A percentile compares a stretch with the other conserved stretches of the same genome.
These are phyloP conservation scores for Oenanthe javanica DNA, from an alignment of 140 eudicot species.

Conservation along the genomic window DNA sequence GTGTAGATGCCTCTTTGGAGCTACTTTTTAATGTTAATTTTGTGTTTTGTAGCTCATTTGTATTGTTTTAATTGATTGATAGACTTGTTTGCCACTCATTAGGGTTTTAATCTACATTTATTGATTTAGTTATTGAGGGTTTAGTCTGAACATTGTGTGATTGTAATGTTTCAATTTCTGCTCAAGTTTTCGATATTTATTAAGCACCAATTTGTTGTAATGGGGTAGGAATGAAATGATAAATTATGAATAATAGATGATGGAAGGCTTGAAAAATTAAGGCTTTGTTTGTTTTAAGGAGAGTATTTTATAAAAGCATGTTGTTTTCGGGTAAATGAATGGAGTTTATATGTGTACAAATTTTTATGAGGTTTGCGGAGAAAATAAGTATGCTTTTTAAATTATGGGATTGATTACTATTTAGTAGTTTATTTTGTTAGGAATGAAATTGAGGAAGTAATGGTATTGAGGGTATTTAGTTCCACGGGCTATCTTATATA, in stretches of 20 bases:
- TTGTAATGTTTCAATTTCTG: background rate
- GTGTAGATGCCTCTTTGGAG: background rate
- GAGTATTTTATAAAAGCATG: too few relatives aligned
- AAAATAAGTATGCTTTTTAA: background rate
- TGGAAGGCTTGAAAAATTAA: background rate
- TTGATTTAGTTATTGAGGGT: background rate
- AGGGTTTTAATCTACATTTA: background rate
- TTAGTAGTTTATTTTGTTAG: background rate
- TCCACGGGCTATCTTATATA: background rate
- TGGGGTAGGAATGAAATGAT: background rate
- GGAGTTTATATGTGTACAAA: background rate
- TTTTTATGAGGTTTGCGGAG: background rate
- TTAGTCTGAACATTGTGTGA: background rate
- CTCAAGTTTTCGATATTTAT: background rate
- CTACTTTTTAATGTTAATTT: background rate
- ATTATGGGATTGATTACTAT: background rate
- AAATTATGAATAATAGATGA: background rate
- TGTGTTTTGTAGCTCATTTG: background rate
- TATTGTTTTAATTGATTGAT: background rate
- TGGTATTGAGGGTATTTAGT: background rate
- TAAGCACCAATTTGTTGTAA: too few relatives aligned
- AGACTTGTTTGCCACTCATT: background rate
- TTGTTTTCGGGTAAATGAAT: too few relatives aligned
- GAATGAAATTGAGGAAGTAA: background rate
- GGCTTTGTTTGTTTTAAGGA: too few relatives aligned